Conservation (phyloP, 2,329 filamentous ascomycete genomes). For the Phialemonium atrogriseum region DNA sequence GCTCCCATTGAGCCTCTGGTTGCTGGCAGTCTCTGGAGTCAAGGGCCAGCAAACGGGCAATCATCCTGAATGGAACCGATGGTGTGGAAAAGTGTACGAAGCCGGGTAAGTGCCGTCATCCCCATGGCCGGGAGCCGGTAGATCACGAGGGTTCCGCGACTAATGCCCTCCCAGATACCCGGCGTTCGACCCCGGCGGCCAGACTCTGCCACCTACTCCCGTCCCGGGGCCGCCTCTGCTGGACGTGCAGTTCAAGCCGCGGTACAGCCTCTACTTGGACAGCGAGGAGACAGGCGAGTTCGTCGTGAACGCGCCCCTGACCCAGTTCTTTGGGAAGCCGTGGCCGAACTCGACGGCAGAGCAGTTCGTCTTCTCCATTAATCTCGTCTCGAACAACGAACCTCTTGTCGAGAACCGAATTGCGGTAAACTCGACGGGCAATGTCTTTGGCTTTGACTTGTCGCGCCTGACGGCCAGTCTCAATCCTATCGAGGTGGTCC, state of each 20-base stretch:
- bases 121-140: too few relatives aligned
- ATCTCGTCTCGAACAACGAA: slow-evolving; percentile 18
- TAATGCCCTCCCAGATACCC: slow-evolving; percentile 18
- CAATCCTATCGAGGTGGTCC: slow-evolving; percentile 28
- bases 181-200: slow-evolving; percentile 35
- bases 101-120: slow-evolving; percentile 20
- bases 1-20: not conserved
- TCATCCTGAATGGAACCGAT: slow-evolving; percentile 33
- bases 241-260: slow-evolving; percentile 34
- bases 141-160: not conserved
- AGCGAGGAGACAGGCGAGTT: slow-evolving; percentile 31
- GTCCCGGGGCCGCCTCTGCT: slow-evolving; percentile 24
- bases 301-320: slow-evolving; percentile 33
- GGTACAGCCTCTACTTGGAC: slow-evolving; percentile 37
- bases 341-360: slow-evolving; percentile 20
- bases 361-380: slow-evolving; percentile 27
- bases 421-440: slow-evolving; percentile 23
- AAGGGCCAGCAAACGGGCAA: slow-evolving; percentile 25
- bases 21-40: slow-evolving; percentile 2
- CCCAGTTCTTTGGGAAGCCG: slow-evolving; percentile 28
- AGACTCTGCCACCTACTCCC: slow-evolving; percentile 26
- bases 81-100: slow-evolving; percentile 40
- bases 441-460: slow-evolving; percentile 28
- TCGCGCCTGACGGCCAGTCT: slow-evolving; percentile 23
- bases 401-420: slow-evolving; percentile 26